These are phyloP conservation scores for Penicillium aurantiogriseum DNA, from an alignment of 2,329 filamentous ascomycete genomes.

Conservation along the genomic window DNA sequence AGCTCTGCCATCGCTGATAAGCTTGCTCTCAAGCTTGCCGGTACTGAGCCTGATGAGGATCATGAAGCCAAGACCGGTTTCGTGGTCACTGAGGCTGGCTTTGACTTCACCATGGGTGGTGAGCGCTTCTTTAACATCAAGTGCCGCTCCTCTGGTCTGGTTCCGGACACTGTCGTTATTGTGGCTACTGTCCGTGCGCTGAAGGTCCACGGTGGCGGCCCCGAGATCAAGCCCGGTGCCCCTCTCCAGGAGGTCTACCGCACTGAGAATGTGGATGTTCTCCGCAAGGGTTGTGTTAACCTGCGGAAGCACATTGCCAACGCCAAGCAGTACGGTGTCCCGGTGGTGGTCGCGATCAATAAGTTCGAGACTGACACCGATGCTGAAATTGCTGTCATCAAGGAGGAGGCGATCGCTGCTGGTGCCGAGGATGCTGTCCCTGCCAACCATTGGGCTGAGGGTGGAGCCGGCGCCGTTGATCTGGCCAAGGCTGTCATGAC, in stretches of 20 bases:
- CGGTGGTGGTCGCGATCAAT: conserved; percentile 96
- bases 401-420: conserved; percentile 85
- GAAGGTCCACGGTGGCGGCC: conserved; percentile 95
- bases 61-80: conserved; percentile 80
- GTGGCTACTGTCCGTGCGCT: conserved; percentile 93
- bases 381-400: conserved; percentile 83
- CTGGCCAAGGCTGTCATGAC: conserved; percentile 83
- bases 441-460: conserved; percentile 95
- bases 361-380: conserved; percentile 92
- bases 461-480: conserved; percentile 84
- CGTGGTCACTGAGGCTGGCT: conserved; percentile 94
- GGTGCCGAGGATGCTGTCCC: conserved; percentile 92
- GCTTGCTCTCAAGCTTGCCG: conserved; percentile 90
- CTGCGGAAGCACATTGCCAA: conserved; percentile 93
- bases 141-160: conserved; percentile 88
- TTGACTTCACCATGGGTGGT: conserved; percentile 99
- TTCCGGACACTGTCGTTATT: conserved; percentile 89
- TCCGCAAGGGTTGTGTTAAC: conserved; percentile 89
- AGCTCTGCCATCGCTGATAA: conserved; percentile 94
- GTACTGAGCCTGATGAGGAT: conserved; percentile 89
- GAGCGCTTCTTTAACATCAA: conserved; percentile 99
- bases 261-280: conserved; percentile 87
- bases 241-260: conserved; percentile 84
- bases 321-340: conserved; percentile 82
- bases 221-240: conserved; percentile 85